Conservation (phyloP, 208 protist genomes). For the Trypanosoma theileri region DNA sequence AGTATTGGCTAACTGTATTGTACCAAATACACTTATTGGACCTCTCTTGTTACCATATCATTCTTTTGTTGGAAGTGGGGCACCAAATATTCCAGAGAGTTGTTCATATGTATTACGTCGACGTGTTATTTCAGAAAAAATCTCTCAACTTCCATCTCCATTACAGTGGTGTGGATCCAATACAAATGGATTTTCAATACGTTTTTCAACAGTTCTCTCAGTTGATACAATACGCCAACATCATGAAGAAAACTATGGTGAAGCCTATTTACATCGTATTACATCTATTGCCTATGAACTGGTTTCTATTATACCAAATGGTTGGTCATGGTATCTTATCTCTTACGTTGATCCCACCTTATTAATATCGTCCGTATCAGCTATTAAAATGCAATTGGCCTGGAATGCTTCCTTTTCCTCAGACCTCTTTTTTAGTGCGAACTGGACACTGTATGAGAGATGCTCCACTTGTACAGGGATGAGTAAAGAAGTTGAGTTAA, state of each 20-base stretch:
- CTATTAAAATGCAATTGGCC: slow-evolving; percentile 1
- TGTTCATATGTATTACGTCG: slow-evolving; percentile 1
- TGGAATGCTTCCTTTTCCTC: slow-evolving; percentile 11
- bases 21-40: neutral
- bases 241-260: neutral
- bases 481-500: neutral
- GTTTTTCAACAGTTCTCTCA: neutral
- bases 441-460: slow-evolving; percentile 5
- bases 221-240: neutral
- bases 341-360: neutral
- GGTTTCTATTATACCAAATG: neutral
- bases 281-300: slow-evolving; percentile 5
- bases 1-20: neutral
- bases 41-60: neutral
- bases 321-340: slow-evolving; percentile 7
- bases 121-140: neutral
- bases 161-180: neutral
- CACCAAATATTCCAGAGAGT: neutral
- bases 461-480: neutral
- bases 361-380: neutral
- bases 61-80: slow-evolving; percentile 1
- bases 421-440: neutral
- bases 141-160: neutral
- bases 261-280: neutral
- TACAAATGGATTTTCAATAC: neutral